Conservation (phyloP, 108 stramenopile genomes). For the Discostella stelligeroides region DNA sequence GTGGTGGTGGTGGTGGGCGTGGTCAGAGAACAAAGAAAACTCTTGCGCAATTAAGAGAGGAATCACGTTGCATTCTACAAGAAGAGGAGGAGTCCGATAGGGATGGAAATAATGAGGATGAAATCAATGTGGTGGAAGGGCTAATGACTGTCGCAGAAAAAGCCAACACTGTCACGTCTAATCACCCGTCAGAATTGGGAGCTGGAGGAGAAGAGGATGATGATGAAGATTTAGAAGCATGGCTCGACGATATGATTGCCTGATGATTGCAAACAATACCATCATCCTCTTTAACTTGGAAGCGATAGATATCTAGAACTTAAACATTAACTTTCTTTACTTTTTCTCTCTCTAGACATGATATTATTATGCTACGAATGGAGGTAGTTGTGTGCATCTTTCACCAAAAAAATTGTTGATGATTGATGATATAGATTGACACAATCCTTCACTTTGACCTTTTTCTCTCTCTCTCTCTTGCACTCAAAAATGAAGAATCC, state of each 20-base stretch:
- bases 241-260: conserved; percentile 39
- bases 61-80: background rate
- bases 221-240: conserved; percentile 41
- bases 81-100: background rate
- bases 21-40: conserved; percentile 22
- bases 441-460: too few species aligned
- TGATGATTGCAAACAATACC: conserved; percentile 8
- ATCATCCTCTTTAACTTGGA: background rate
- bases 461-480: background rate
- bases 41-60: conserved; percentile 35
- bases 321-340: too few species aligned
- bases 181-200: background rate
- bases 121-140: background rate
- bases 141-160: background rate
- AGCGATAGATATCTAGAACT: too few species aligned
- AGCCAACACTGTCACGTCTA: background rate
- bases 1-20: background rate
- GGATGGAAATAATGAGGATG: background rate
- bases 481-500: background rate
- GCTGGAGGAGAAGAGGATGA: conserved; percentile 12
- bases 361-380: background rate
- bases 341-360: too few species aligned
- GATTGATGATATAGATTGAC: too few species aligned
- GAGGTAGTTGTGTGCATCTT: too few species aligned
- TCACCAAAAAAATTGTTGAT: too few species aligned